Evolutionary conservation across 2,329 filamentous ascomycete species (phyloP).

Genomic region (Salinomyces thailandicus): DNA sequence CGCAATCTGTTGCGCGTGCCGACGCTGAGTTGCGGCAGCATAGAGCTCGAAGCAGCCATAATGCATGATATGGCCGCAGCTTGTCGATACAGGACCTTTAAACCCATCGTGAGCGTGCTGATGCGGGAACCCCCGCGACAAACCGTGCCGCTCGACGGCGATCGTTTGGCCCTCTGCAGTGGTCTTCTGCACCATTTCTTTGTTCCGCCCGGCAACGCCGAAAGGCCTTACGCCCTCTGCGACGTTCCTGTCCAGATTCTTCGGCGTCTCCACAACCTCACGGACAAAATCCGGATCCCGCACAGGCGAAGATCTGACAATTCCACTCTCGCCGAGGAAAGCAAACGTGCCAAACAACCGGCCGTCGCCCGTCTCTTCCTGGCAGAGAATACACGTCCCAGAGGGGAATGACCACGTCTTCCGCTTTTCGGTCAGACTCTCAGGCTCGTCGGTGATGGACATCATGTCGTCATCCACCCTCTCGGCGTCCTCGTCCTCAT

Average conservation of each 20-base stretch:
- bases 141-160: conserved; percentile 62
- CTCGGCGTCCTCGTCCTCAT: too few relatives aligned
- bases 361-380: conserved; percentile 87
- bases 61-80: conserved; percentile 98
- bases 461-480: too few relatives aligned
- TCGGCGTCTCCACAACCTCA: conserved; percentile 68
- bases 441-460: conserved; percentile 48
- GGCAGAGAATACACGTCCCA: conserved; percentile 90
- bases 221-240: conserved; percentile 78
- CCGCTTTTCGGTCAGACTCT: conserved; percentile 46
- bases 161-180: conserved; percentile 62
- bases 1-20: conserved; percentile 87
- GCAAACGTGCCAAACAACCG: conserved; percentile 89
- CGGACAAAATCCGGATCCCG: conserved; percentile 72
- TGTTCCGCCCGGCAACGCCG: conserved; percentile 81
- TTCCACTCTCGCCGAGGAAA: conserved; percentile 72
- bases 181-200: conserved; percentile 63
- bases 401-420: conserved; percentile 83
- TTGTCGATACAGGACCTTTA: conserved; percentile 71
- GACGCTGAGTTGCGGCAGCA: conserved; percentile 67
- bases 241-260: conserved; percentile 73
- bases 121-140: conserved; percentile 81
- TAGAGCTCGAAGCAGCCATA: conserved; percentile 92
- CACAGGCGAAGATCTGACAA: conserved; percentile 77
- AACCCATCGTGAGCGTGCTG: conserved; percentile 37